Percentiles rank a stretch among this genome's conserved stretches.
Evolutionary conservation across 140 eudicot genomes (phyloP).

Genomic region (Stevia rebaudiana): DNA sequence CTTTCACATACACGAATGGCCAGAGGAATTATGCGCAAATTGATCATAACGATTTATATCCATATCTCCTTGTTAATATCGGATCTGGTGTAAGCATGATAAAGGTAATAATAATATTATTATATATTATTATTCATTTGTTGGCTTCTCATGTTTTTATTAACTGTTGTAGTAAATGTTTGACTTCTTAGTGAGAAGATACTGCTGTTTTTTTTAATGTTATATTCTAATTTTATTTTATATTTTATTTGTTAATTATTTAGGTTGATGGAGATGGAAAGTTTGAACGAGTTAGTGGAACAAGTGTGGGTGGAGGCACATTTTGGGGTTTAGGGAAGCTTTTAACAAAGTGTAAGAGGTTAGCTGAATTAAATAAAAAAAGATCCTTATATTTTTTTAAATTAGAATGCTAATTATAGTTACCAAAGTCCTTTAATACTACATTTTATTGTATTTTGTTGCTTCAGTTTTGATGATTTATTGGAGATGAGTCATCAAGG

Average conservation of each 20-base stretch:
- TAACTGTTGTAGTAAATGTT: constrained; percentile 1
- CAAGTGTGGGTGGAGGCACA: constrained; percentile 98
- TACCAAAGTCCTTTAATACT: neutral
- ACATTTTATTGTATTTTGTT: neutral
- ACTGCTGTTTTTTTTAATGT: neutral
- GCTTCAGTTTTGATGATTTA: constrained; percentile 83
- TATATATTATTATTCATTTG: too few relatives aligned
- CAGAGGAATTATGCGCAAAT: constrained; percentile 67
- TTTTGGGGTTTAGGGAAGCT: constrained; percentile 97
- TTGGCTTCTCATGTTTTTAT: neutral
- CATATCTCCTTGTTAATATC: constrained; percentile 87
- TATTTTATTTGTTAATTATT: neutral
- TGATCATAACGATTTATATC: constrained; percentile 77
- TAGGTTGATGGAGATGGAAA: constrained; percentile 89
- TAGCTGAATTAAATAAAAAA: constrained; percentile 1
- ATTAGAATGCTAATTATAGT: neutral
- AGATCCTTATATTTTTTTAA: neutral
- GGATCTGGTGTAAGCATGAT: constrained; percentile 99
- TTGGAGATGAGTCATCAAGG: constrained; percentile 85
- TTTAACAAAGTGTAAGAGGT: constrained; percentile 90
- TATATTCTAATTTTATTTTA: neutral
- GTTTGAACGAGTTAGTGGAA: constrained; percentile 92
- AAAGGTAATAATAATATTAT: constrained; percentile 51
- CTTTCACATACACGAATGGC: constrained; percentile 71
- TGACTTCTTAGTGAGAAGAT: neutral